These are phyloP conservation scores for Colletotrichum tanaceti DNA, from an alignment of 2,329 filamentous ascomycete species.

Conservation along the genomic window DNA sequence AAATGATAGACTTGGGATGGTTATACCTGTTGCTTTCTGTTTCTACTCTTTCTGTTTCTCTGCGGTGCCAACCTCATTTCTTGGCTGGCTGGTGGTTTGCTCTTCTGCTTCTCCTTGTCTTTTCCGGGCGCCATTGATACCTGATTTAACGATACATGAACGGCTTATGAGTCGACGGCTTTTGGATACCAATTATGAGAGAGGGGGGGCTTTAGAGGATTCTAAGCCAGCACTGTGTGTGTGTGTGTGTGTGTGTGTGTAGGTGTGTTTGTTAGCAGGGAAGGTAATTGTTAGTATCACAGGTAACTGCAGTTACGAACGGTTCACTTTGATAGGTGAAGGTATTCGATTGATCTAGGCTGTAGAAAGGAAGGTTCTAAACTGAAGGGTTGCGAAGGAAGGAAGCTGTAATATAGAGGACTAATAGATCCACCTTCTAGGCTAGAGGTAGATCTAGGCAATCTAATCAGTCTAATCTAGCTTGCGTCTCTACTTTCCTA, in stretches of 20 bases:
- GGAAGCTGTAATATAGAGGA: too few relatives aligned
- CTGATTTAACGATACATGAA: slow-evolving; percentile 5
- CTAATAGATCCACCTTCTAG: too few relatives aligned
- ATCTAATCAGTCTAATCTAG: too few relatives aligned
- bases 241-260: background rate
- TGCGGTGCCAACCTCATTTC: background rate
- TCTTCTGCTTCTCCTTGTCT: background rate
- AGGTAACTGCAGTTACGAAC: too few relatives aligned
- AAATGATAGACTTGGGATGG: slow-evolving; percentile 1
- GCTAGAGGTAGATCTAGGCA: too few relatives aligned
- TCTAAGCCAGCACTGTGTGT: background rate
- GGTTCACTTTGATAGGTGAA: too few relatives aligned
- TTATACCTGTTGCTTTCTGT: background rate
- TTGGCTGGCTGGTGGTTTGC: background rate
- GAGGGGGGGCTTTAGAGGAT: background rate
- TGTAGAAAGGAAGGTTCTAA: too few relatives aligned
- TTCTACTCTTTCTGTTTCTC: background rate
- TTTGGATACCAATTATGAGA: background rate
- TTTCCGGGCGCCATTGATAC: slow-evolving; percentile 1
- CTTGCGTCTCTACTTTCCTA: too few relatives aligned
- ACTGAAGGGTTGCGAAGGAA: too few relatives aligned
- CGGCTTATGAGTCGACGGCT: slow-evolving; percentile 9
- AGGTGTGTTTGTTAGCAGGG: background rate
- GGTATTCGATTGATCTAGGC: too few relatives aligned
- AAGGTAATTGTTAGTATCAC: too few relatives aligned